phyloP scores from a whole-genome alignment of 2,329 filamentous ascomycete species.

The Fusarium stilboides region DNA sequence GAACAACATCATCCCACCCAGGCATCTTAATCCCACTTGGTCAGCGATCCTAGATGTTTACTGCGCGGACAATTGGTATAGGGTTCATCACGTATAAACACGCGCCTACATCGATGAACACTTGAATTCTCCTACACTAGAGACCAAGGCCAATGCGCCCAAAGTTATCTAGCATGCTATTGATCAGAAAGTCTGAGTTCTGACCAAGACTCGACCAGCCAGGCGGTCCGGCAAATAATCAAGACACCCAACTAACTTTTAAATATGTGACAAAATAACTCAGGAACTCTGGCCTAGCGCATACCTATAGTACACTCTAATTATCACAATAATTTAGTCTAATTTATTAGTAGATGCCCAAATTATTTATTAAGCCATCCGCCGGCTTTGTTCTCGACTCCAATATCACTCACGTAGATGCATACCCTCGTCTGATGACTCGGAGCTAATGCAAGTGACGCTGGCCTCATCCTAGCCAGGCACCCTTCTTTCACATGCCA shows the following conservation, averaged over 20 bases:
- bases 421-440: conserved; percentile 41
- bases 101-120: background rate
- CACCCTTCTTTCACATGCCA: conserved; percentile 31
- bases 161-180: too few relatives aligned
- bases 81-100: conserved; percentile 8
- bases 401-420: conserved; percentile 21
- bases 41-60: conserved; percentile 5
- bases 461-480: conserved; percentile 47
- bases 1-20: conserved; percentile 18
- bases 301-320: too few relatives aligned
- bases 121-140: background rate
- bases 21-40: conserved; percentile 21
- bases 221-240: too few relatives aligned
- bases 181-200: too few relatives aligned
- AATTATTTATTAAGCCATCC: background rate
- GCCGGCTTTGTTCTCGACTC: conserved; percentile 3
- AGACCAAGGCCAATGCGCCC: too few relatives aligned
- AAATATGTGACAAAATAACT: too few relatives aligned
- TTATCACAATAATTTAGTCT: background rate
- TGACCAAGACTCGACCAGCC: too few relatives aligned
- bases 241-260: too few relatives aligned
- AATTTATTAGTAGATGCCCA: too few relatives aligned
- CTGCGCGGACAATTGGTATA: background rate
- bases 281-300: too few relatives aligned
- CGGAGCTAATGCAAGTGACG: conserved; percentile 50